These are phyloP conservation scores for Kluyveromyces dobzhanskii DNA, from an alignment of 805 yeast genomes.

Conservation along the genomic window DNA sequence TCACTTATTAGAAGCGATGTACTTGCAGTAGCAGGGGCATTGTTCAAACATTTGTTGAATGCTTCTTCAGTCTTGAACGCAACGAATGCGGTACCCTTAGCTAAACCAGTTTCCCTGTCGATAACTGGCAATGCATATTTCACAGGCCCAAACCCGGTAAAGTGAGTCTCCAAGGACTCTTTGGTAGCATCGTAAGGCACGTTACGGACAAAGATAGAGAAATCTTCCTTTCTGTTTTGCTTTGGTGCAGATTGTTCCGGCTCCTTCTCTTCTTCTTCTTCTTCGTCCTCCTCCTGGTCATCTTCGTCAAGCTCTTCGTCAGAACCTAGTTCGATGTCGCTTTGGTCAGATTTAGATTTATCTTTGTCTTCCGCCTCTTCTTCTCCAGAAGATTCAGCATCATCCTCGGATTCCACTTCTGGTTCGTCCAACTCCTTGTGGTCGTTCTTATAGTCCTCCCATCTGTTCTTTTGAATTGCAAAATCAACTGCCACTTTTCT, in stretches of 20 bases:
- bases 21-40: slow-evolving; percentile 68
- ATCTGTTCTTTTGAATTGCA: slow-evolving; percentile 80
- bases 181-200: slow-evolving; percentile 90
- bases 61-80: slow-evolving; percentile 62
- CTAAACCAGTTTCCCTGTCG: slow-evolving; percentile 76
- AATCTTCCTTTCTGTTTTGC: slow-evolving; percentile 57
- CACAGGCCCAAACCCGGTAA: slow-evolving; percentile 73
- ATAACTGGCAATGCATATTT: slow-evolving; percentile 90
- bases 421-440: slow-evolving; percentile 36
- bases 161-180: slow-evolving; percentile 71
- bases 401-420: slow-evolving; percentile 32
- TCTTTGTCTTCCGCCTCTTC: slow-evolving; percentile 29
- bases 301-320: slow-evolving; percentile 24
- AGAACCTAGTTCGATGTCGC: slow-evolving; percentile 26
- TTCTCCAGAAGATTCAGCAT: slow-evolving; percentile 20
- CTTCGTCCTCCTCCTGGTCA: slow-evolving; percentile 27
- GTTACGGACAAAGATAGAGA: slow-evolving; percentile 79
- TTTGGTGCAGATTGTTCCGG: slow-evolving; percentile 30
- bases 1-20: slow-evolving; percentile 75
- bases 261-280: slow-evolving; percentile 28
- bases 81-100: slow-evolving; percentile 93
- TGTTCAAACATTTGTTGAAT: slow-evolving; percentile 56
- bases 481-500: slow-evolving; percentile 91
- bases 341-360: slow-evolving; percentile 23
- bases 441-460: slow-evolving; percentile 53